Base-by-base conservation (phyloP, 179 eudicot species). In the Gypsophila paniculata region DNA sequence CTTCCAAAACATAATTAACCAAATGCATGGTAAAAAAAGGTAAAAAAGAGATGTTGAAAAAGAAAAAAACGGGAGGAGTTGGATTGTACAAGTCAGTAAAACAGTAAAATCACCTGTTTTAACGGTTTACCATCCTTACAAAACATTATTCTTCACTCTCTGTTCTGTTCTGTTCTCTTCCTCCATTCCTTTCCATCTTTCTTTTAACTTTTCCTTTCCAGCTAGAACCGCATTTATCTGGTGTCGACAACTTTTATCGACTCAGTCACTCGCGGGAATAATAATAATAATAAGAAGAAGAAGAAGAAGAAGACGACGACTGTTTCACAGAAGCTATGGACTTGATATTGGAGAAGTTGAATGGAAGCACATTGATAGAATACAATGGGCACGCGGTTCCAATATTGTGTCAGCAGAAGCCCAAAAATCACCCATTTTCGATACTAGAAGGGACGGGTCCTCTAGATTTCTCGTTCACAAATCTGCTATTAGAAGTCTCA, bases 381-480 rank as follows among this genome's bases (percentile, higher is more conserved):
- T 79, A 68, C 26, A 65, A 76, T 36, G 54, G 76, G 0, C 25
- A 39, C 2, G 55, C 11, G 10, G 39, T 72, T n/a, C 70, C 72
- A 29, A 58, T 75, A 2, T 19, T 85, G 19, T 85, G 89, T 59
- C 65, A 63, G 14, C 23, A 15, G 18, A 52, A 63, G 15, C 78
- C 21, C 1, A 15, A 25, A 0, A 25, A 4, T 22, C 89, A 81
- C 19, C 70, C 88, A 9, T 76, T 79, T 42, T 85, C 88, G 15
- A 39, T 84, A 38, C 81, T 85, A 49, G 69, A 75, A 23, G 81
- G 83, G n/a, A 5, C 72, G 2, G 77, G 59, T 60, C 85, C 86
- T 71, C 38, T 83, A 23, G 82, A 85, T 49, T 88, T 72, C 60
- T 76, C 89, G 19, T 84, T 91, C 55, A 76, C 93, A 26, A 80